A percentile compares a stretch with the other conserved stretches of the same genome.
phyloP scores from a whole-genome alignment of 192 early-diverging fungal species.

The Podila clonocystis region DNA sequence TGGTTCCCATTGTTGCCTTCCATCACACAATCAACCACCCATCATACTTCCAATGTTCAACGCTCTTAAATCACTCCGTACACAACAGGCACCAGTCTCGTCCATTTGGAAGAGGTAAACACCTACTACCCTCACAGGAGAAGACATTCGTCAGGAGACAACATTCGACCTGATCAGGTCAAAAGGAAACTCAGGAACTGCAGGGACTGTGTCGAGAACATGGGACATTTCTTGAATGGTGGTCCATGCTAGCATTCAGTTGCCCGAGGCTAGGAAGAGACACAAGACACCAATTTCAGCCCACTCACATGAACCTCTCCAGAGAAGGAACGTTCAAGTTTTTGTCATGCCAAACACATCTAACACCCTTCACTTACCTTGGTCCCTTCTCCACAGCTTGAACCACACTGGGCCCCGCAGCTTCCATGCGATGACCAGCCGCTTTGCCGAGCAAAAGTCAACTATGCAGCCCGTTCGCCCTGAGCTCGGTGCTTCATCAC shows the following conservation, averaged over 20 bases:
- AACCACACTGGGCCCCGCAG: conserved; percentile 29
- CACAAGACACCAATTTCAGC: too few species aligned
- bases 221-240: too few species aligned
- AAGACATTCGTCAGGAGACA: too few species aligned
- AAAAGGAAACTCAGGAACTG: neutral
- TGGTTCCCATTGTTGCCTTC: too few species aligned
- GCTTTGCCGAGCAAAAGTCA: conserved; percentile 38
- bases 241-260: too few species aligned
- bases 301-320: too few species aligned
- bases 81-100: neutral
- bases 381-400: conserved; percentile 7
- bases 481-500: conserved; percentile 39
- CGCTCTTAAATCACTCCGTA: conserved; percentile 2
- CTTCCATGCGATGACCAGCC: conserved; percentile 32
- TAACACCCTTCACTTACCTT: neutral
- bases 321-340: too few species aligned
- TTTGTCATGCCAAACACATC: too few species aligned
- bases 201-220: too few species aligned
- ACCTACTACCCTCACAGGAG: neutral
- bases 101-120: conserved; percentile 6
- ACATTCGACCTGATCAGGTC: neutral
- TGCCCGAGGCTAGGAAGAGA: too few species aligned
- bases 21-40: neutral
- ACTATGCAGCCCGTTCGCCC: conserved; percentile 33
- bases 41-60: neutral